A percentile compares a stretch with the other conserved stretches of the same genome.
These are phyloP conservation scores for Ceratocystiopsis sp. DNA, from an alignment of 2,329 filamentous ascomycete species.

Conservation along the genomic window DNA sequence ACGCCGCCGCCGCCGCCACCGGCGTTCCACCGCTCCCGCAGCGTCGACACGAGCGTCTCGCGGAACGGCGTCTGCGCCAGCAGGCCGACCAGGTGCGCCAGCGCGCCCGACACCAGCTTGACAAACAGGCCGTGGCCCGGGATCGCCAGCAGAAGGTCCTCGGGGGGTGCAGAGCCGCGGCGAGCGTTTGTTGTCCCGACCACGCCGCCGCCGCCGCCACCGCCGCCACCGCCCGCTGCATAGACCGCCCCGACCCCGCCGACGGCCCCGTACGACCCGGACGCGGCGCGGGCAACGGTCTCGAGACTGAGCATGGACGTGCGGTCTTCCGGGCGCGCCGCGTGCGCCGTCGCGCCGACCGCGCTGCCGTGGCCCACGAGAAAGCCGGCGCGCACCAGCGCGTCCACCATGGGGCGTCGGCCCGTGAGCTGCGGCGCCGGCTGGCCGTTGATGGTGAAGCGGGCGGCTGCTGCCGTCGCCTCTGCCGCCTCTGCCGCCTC, in stretches of 20 bases:
- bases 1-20: conserved; percentile 19
- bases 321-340: conserved; percentile 33
- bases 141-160: conserved; percentile 39
- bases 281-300: conserved; percentile 45
- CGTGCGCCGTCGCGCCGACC: not conserved
- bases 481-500: conserved; percentile 7
- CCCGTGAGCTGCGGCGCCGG: conserved; percentile 18
- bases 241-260: conserved; percentile 51
- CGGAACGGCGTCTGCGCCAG: conserved; percentile 41
- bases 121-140: conserved; percentile 51
- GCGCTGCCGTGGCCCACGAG: conserved; percentile 32
- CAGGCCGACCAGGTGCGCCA: conserved; percentile 43
- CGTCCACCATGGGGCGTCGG: conserved; percentile 27
- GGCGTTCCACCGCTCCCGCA: conserved; percentile 56
- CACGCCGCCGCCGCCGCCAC: conserved; percentile 13
- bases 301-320: conserved; percentile 43
- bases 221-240: conserved; percentile 39
- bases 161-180: not conserved
- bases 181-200: no score
- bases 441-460: conserved; percentile 5
- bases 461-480: conserved; percentile 1
- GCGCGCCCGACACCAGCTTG: conserved; percentile 43
- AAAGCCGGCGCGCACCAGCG: conserved; percentile 49
- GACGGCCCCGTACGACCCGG: conserved; percentile 51
- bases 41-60: conserved; percentile 43